Evolutionary conservation across 2,329 filamentous ascomycete species (phyloP), one percentile per base, ranked within the genome.

Genomic region (Pyricularia grisea): DNA sequence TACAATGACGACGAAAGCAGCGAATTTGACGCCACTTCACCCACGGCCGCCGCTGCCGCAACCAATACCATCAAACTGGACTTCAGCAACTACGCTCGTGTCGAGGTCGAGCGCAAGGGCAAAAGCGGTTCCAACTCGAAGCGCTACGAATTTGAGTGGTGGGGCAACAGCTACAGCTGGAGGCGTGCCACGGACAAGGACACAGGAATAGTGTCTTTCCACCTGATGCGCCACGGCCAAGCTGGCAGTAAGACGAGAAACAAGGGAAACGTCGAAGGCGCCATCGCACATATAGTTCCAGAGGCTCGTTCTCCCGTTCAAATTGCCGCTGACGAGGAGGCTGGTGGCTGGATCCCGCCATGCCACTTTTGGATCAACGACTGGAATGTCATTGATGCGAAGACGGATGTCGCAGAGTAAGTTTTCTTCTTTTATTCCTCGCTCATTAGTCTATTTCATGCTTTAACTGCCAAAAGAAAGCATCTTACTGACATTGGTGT

Each of bases 61-160:
- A 92, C 90, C 70, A 93, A 97, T 78, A 90, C 86, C 50, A 91
- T 94, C 77, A 92, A 93, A 79, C 86, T 99, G 42, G 94, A 98
- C 77, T 99, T 97, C 77, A 96, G 93, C 73, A 99, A 98, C 81
- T 99, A 99, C 77, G 94, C 94, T 2, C 93, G 95, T 74, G 88
- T 98, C 60, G 92, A 97, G 72, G 81, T 99, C 67, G 88, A 87
- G 73, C 88, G 92, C 61, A 84, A 87, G 28, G 90, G 90, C 20
- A 60, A 33, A 81, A 85, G 67, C 89, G 87, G 85, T 67, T 89
- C 87, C 73, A 82, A 84, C 64, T 84, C 84, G 71, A 94, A 93
- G 79, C 87, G 88, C 71, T 98, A 97, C 78, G 92, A 93, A 69
- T 97, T 97, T 75, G 91, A 94, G 76, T 97, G 97, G 84, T 98